Evolutionary conservation across 352 stramenopile species (phyloP).

Genomic region (Pythium dissotocum): DNA sequence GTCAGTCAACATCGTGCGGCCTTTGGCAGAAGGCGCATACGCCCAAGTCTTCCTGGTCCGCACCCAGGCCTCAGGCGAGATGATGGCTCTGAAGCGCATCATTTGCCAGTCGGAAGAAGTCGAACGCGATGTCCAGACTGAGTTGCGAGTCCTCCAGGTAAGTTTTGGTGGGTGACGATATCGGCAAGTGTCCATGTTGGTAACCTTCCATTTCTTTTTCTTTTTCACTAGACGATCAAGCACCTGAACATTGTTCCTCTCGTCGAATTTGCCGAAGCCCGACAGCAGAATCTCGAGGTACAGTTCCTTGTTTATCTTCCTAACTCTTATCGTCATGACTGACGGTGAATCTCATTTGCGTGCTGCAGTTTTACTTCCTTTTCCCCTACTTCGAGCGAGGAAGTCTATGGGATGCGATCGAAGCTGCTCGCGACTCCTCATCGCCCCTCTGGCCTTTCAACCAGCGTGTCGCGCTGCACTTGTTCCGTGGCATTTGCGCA

Average conservation of each 20-base stretch:
- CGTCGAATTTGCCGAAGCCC: conserved; percentile 75
- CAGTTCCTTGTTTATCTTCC: neutral
- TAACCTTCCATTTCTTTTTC: neutral
- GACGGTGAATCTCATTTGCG: neutral
- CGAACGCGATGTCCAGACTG: conserved; percentile 72
- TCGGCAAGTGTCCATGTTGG: neutral
- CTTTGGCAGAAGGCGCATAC: conserved; percentile 75
- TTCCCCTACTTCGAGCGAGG: conserved; percentile 85
- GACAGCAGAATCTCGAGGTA: conserved; percentile 72
- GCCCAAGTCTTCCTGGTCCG: conserved; percentile 83
- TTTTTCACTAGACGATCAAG: conserved; percentile 60
- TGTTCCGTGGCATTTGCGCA: conserved; percentile 85
- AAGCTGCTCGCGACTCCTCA: conserved; percentile 57
- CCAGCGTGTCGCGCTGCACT: conserved; percentile 74
- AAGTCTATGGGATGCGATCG: conserved; percentile 79
- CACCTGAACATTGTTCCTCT: conserved; percentile 81
- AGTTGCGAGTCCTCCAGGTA: conserved; percentile 78
- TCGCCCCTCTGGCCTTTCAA: conserved; percentile 84
- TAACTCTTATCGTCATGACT: neutral
- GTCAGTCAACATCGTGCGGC: conserved; percentile 64
- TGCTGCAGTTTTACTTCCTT: conserved; percentile 73
- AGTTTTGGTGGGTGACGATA: conserved; percentile 3
- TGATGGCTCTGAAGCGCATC: conserved; percentile 82
- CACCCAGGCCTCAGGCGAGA: conserved; percentile 61
- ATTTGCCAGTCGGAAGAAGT: conserved; percentile 83